phyloP scores from a whole-genome alignment of 2,329 filamentous ascomycete genomes.

The Tolypocladium tropicale region DNA sequence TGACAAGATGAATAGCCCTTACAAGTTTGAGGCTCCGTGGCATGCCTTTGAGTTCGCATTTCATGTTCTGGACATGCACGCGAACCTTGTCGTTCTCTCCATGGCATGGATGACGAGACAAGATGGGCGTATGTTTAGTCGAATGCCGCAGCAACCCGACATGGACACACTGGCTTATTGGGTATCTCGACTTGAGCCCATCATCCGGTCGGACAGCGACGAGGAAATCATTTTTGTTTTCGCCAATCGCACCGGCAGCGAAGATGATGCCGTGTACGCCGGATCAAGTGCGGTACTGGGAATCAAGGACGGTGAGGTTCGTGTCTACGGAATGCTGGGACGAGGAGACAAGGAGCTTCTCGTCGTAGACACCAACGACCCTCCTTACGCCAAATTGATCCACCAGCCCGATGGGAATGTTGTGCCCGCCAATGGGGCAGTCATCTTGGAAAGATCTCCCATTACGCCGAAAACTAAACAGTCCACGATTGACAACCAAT shows the following conservation, averaged over 20 bases:
- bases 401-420: conserved; percentile 7
- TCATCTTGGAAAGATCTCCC: too few relatives aligned
- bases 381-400: conserved; percentile 35
- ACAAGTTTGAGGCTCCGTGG: conserved; percentile 29
- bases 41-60: conserved; percentile 33
- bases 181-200: conserved; percentile 59
- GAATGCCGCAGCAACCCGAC: conserved; percentile 49
- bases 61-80: conserved; percentile 44
- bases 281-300: conserved; percentile 65
- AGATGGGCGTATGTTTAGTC: conserved; percentile 34
- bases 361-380: conserved; percentile 50
- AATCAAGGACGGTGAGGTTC: conserved; percentile 54
- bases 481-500: too few relatives aligned
- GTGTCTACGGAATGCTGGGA: conserved; percentile 58
- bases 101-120: conserved; percentile 70
- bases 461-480: too few relatives aligned
- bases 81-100: conserved; percentile 56
- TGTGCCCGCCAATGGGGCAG: too few relatives aligned
- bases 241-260: conserved; percentile 59
- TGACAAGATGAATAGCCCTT: too few relatives aligned
- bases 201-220: conserved; percentile 38
- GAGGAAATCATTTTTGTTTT: conserved; percentile 60
- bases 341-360: conserved; percentile 60
- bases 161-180: conserved; percentile 67
- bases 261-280: conserved; percentile 57